phyloP scores from a whole-genome alignment of 768 basidiomycete species.

The Leccinum variicolor region DNA sequence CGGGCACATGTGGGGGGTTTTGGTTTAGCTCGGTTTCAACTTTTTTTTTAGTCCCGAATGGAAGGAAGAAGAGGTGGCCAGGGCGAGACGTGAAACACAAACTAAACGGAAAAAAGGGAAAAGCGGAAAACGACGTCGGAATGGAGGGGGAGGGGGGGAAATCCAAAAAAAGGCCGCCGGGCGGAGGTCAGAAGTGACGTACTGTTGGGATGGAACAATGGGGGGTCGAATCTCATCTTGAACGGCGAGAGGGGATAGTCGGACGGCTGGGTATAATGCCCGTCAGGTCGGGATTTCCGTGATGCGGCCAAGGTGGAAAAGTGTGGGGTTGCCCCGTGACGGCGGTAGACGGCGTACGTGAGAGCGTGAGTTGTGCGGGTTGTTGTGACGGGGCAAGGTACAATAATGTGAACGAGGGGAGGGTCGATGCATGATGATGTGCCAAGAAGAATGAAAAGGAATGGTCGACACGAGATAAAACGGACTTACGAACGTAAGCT shows the following conservation, averaged over 20 bases:
- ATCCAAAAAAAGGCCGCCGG: too few species aligned
- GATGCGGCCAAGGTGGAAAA: background rate
- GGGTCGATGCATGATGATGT: too few species aligned
- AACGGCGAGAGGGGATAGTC: slow-evolving; percentile 98
- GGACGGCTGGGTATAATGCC: slow-evolving; percentile 46
- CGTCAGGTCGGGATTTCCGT: background rate
- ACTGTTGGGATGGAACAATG: slow-evolving; percentile 98
- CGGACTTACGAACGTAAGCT: slow-evolving; percentile 78
- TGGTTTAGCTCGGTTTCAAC: background rate
- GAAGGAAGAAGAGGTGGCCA: background rate
- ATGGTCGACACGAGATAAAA: slow-evolving; percentile 13
- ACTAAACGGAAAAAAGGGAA: background rate
- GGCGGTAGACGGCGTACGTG: background rate
- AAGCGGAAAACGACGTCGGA: background rate
- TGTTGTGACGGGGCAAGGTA: too few species aligned
- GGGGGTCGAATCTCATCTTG: slow-evolving; percentile 99
- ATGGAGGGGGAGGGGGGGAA: background rate
- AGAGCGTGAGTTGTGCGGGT: background rate
- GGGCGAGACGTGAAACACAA: background rate
- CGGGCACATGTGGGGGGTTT: background rate
- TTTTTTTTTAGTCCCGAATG: background rate
- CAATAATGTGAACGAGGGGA: too few species aligned
- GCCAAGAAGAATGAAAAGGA: background rate
- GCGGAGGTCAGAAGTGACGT: slow-evolving; percentile 28
- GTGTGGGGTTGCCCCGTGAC: background rate